Percentiles rank a stretch among this genome's conserved stretches.
These are phyloP conservation scores for Thalassiosira hispida DNA, from an alignment of 352 stramenopile genomes.

Conservation along the genomic window DNA sequence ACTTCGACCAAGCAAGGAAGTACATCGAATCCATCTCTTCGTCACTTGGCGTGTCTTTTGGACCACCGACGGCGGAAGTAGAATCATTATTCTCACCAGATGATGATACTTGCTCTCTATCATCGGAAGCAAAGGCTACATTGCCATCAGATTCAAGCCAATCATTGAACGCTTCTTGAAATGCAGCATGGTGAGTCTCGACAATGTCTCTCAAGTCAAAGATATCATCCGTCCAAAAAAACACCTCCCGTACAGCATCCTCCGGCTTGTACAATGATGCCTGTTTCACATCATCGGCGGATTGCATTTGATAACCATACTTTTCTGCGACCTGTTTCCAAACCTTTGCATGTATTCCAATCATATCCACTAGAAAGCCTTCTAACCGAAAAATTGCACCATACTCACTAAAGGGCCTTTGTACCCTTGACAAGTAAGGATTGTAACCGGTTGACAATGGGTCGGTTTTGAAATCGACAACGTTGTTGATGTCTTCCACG, in stretches of 20 bases:
- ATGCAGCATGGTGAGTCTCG: conserved; percentile 39
- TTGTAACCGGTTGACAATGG: conserved; percentile 65
- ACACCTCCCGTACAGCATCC: conserved; percentile 65
- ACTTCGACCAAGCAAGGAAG: conserved; percentile 61
- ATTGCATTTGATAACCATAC: conserved; percentile 56
- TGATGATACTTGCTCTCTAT: background rate
- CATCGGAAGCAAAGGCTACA: conserved; percentile 16
- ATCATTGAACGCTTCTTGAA: conserved; percentile 63
- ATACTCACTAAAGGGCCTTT: conserved; percentile 77
- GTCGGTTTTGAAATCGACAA: conserved; percentile 71
- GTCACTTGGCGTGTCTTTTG: conserved; percentile 27
- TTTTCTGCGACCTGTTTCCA: conserved; percentile 72
- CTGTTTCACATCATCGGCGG: conserved; percentile 56
- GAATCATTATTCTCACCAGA: background rate
- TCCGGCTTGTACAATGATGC: conserved; percentile 65
- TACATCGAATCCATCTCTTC: conserved; percentile 64
- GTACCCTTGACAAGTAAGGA: conserved; percentile 62
- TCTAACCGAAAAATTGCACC: conserved; percentile 82
- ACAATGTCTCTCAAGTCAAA: conserved; percentile 57
- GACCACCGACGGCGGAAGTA: background rate
- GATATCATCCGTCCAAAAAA: conserved; percentile 73
- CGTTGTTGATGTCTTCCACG: conserved; percentile 65
- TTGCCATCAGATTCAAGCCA: conserved; percentile 55
- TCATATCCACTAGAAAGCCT: conserved; percentile 76
- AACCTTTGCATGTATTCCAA: conserved; percentile 64